A percentile compares a stretch with the other conserved stretches of the same genome.
Evolutionary conservation across 345 rosid genomes (phyloP).

Genomic region (Gossypium stocksii): DNA sequence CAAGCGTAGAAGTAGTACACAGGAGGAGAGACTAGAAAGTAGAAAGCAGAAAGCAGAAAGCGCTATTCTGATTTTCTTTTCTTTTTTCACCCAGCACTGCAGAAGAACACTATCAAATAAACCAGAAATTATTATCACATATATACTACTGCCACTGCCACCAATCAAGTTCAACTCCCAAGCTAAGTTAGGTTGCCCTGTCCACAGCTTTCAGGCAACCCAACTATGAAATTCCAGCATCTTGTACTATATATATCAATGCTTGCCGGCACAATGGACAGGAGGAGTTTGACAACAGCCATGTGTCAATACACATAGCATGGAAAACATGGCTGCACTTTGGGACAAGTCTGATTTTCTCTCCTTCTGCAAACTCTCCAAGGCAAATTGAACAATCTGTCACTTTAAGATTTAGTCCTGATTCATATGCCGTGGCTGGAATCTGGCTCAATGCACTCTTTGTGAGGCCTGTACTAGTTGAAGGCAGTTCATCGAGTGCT

Average conservation of each 20-base stretch:
- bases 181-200: not conserved
- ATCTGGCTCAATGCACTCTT: conserved; percentile 6
- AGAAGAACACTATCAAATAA: not conserved
- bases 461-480: not conserved
- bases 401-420: not conserved
- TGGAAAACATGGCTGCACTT: conserved; percentile 13
- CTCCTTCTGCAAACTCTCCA: conserved; percentile 6
- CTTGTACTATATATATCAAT: not conserved
- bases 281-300: conserved; percentile 10
- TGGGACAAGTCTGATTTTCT: conserved; percentile 9
- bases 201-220: not conserved
- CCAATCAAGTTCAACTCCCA: not conserved
- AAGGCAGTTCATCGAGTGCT: not conserved
- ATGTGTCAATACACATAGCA: conserved; percentile 10
- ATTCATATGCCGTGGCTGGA: not conserved
- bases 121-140: too few relatives aligned
- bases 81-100: not conserved
- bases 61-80: not conserved
- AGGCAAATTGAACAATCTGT: conserved; percentile 19
- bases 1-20: too few relatives aligned
- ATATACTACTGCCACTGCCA: not conserved
- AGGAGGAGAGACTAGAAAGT: not conserved
- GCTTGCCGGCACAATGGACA: conserved; percentile 16
- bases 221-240: not conserved
- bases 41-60: too few relatives aligned